phyloP scores from a whole-genome alignment of 1,139 yeast species.

The Suhomyces chickasaworum region DNA sequence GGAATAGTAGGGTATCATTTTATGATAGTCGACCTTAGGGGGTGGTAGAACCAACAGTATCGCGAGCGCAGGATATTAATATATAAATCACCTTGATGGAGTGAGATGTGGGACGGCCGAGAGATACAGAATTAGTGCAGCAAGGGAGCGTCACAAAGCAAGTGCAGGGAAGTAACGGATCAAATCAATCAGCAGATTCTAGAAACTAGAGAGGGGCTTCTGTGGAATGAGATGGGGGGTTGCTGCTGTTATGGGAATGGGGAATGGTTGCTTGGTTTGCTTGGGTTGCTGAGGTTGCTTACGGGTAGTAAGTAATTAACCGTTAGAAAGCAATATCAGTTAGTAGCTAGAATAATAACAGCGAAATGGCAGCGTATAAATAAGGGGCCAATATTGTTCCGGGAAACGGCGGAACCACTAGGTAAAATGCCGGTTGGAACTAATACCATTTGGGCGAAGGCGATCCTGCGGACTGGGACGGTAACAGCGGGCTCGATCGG shows the following conservation, averaged over 20 bases:
- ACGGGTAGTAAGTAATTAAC: not conserved
- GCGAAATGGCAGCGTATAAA: constrained; percentile 4
- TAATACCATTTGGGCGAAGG: not conserved
- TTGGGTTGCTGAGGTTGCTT: not conserved
- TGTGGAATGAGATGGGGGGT: not conserved
- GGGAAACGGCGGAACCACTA: constrained; percentile 12
- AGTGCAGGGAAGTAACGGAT: not conserved
- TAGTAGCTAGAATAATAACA: not conserved
- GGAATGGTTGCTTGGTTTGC: no score
- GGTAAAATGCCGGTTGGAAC: not conserved
- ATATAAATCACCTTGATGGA: not conserved
- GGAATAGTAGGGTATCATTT: constrained; percentile 10
- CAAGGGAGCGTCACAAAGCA: constrained; percentile 1
- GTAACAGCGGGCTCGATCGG: constrained; percentile 5
- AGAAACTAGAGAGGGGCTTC: not conserved
- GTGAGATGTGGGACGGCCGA: not conserved
- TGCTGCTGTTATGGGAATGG: constrained; percentile 2
- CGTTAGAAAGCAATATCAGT: constrained; percentile 1
- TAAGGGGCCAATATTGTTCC: constrained; percentile 8
- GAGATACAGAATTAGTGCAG: not conserved
- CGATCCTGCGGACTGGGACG: constrained; percentile 3
- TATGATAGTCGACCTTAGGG: not conserved
- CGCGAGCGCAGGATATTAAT: not conserved
- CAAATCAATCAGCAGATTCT: not conserved
- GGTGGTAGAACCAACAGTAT: not conserved